Base-by-base conservation (phyloP, 768 basidiomycete genomes). In the Collybia nuda region DNA sequence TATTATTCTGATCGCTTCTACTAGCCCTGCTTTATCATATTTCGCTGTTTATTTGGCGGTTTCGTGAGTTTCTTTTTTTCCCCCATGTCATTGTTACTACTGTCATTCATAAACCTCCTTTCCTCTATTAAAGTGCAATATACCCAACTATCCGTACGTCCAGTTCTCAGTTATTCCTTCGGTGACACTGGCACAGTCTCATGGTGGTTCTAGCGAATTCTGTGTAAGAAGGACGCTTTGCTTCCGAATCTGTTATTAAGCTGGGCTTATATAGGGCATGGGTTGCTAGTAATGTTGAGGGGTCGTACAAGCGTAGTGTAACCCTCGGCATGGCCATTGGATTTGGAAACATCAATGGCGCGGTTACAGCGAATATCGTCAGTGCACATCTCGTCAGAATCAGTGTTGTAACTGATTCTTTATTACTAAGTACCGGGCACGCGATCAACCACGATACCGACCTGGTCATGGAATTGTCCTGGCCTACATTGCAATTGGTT, bases 241-340 rank as follows among this genome's bases (percentile, higher is more conserved):
- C 18, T 49, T 39, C 22, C 53, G 41, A 29, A 43, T 36, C 3
- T 7, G 12, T 38, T 26, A 57, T 54, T 44, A 53, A 58, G 46
- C 23, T 23, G 28, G 36, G 17, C 63, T 55, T 49, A 56, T 49
- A 56, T 63, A 81, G 84, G 4, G 83, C 86, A 24, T 90, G 86
- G 86, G 78, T 86, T 15, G 82, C 83, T 15, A 77, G 83, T 47
- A 89, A 88, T 51, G 75, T 83, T 36, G 88, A 90, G 61, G 86
- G 88, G 0, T 75, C 84, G 2, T 89, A 87, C 62, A 89, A 89
- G 64, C 81, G 88, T 7, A 80, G 81, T 43, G 81, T 85, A 9
- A 82, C 82, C 2, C 72, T 90, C 3, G 86, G 79, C 1, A 81
- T 88, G 77, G 82, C 84, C 2, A 86, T 88, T 52, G 85, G 86